Evolutionary conservation across 1,284 basidiomycete genomes (phyloP).

Genomic region (Chalciporus sp.): DNA sequence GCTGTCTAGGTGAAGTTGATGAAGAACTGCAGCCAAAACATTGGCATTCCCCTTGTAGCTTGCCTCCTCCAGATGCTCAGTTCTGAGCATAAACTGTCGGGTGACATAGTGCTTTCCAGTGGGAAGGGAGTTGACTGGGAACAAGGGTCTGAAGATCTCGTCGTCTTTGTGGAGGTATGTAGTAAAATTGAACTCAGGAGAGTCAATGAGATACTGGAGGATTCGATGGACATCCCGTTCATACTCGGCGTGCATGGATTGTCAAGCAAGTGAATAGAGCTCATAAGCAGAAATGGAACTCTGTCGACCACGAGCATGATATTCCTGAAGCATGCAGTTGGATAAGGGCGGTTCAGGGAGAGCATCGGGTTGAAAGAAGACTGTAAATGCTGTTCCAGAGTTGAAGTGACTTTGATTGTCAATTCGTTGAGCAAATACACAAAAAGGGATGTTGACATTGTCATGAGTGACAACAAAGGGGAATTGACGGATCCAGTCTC

Average conservation of each 20-base stretch:
- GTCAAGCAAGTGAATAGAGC: constrained; percentile 21
- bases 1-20: constrained; percentile 12
- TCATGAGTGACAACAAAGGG: constrained; percentile 34
- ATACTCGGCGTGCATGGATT: constrained; percentile 18
- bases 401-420: constrained; percentile 31
- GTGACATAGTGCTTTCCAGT: neutral
- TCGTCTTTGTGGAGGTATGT: neutral
- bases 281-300: constrained; percentile 26
- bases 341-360: constrained; percentile 1
- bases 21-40: constrained; percentile 26
- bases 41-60: constrained; percentile 39
- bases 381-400: constrained; percentile 37
- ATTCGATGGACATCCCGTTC: constrained; percentile 20
- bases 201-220: constrained; percentile 27
- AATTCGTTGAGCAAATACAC: constrained; percentile 39
- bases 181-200: neutral
- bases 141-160: constrained; percentile 33
- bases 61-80: constrained; percentile 36
- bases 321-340: constrained; percentile 21
- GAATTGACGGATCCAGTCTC: neutral
- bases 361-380: constrained; percentile 33
- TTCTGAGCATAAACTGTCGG: constrained; percentile 22
- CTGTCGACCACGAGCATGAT: constrained; percentile 23
- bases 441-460: constrained; percentile 40
- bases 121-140: constrained; percentile 30